phyloP scores from a whole-genome alignment of 1,284 basidiomycete genomes.

The Trametes sp. region DNA sequence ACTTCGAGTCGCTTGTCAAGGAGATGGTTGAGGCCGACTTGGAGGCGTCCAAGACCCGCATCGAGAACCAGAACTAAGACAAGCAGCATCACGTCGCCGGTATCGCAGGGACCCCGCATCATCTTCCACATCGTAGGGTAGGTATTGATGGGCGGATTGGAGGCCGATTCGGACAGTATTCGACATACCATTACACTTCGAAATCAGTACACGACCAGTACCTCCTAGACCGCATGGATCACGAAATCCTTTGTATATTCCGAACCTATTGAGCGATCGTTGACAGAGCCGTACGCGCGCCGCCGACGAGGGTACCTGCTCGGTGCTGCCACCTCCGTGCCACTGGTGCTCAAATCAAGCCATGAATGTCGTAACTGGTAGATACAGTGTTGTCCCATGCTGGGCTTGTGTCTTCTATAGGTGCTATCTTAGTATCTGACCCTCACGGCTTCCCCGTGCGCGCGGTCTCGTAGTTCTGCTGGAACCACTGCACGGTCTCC shows the following conservation, averaged over 20 bases:
- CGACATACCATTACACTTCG: not conserved
- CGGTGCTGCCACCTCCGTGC: too few species aligned
- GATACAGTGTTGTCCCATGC: too few species aligned
- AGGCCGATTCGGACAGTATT: not conserved
- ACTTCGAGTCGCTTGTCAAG: constrained; percentile 82
- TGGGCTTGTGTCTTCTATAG: constrained; percentile 1
- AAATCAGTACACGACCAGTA: not conserved
- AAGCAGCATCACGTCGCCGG: too few species aligned
- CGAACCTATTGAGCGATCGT: too few species aligned
- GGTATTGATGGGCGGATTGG: not conserved
- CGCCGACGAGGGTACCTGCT: too few species aligned
- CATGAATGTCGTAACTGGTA: too few species aligned
- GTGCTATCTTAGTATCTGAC: not conserved
- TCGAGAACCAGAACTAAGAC: constrained; percentile 80
- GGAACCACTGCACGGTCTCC: constrained; percentile 40
- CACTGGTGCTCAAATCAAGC: too few species aligned
- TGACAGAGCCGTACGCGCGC: too few species aligned
- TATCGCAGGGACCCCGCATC: not conserved
- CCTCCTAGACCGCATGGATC: not conserved
- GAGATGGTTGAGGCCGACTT: constrained; percentile 91
- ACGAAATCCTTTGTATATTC: too few species aligned
- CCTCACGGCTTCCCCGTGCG: constrained; percentile 34
- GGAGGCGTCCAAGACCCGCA: constrained; percentile 68
- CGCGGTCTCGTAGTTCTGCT: constrained; percentile 38
- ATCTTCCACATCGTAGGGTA: not conserved